A percentile compares a stretch with the other conserved stretches of the same genome.
Evolutionary conservation across 83 land plant genomes (phyloP).

Genomic region (Picea mariana): DNA sequence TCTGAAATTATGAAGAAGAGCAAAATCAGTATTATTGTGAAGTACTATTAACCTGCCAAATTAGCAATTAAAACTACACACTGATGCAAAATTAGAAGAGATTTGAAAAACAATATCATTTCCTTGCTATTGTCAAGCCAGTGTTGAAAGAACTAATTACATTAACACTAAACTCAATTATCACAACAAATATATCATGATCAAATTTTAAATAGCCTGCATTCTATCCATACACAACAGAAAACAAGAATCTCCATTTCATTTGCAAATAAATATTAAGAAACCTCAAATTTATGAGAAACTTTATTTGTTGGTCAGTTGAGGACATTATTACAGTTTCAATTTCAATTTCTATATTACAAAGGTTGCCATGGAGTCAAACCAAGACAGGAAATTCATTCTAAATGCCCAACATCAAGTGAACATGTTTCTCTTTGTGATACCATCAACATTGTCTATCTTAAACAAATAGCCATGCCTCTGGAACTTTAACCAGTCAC

Average conservation of each 20-base stretch:
- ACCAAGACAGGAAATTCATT: neutral
- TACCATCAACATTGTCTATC: neutral
- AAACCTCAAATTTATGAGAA: neutral
- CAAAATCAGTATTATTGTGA: too few relatives aligned
- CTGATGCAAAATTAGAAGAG: neutral
- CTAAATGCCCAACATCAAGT: neutral
- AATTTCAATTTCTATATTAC: neutral
- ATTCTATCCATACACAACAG: neutral
- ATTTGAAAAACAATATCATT: neutral
- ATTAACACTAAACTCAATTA: constrained; percentile 1
- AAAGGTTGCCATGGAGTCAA: neutral
- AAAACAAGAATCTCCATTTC: constrained; percentile 1
- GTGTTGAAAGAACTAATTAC: neutral
- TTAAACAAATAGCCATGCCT: neutral
- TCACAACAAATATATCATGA: neutral
- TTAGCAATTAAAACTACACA: too few relatives aligned
- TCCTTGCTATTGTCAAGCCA: neutral
- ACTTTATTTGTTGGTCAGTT: too few relatives aligned
- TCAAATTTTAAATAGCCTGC: neutral
- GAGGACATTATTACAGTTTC: too few relatives aligned
- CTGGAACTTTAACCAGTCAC: neutral
- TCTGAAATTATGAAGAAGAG: constrained; percentile 38
- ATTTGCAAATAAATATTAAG: neutral
- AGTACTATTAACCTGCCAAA: too few relatives aligned
- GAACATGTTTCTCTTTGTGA: neutral